phyloP scores from a whole-genome alignment of 345 rosid genomes.

The Dimocarpus longan region DNA sequence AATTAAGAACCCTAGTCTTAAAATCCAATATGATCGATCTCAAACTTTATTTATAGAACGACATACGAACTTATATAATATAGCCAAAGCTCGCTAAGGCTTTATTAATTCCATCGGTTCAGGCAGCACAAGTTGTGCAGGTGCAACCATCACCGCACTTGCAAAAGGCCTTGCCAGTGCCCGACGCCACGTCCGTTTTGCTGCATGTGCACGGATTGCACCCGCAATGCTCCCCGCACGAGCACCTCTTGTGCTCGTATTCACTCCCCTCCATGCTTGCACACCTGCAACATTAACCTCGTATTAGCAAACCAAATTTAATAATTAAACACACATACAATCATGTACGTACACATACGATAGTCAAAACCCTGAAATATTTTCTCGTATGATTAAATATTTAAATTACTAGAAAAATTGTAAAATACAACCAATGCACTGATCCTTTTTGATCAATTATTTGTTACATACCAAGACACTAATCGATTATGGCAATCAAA shows the following conservation, averaged over 20 bases:
- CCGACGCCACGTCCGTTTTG: not conserved
- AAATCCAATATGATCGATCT: not conserved
- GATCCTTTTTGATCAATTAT: too few relatives aligned
- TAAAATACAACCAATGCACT: too few relatives aligned
- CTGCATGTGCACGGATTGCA: constrained; percentile 19
- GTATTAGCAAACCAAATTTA: too few relatives aligned
- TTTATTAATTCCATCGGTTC: not conserved
- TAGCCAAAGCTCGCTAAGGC: not conserved
- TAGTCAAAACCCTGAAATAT: too few relatives aligned
- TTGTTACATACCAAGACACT: too few relatives aligned
- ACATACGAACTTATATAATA: not conserved
- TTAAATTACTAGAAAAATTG: too few relatives aligned
- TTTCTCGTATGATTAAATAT: too few relatives aligned
- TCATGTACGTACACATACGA: too few relatives aligned
- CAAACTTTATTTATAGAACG: not conserved
- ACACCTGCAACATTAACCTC: not conserved
- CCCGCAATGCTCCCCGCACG: constrained; percentile 17
- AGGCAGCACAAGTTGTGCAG: not conserved
- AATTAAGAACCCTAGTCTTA: too few relatives aligned
- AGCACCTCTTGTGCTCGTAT: constrained; percentile 8
- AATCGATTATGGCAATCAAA: too few relatives aligned
- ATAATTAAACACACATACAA: too few relatives aligned
- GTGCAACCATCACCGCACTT: not conserved
- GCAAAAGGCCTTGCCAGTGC: not conserved
- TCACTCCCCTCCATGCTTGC: not conserved